Evolutionary conservation across 192 early-diverging fungal species (phyloP).

Genomic region (Nowakowskiella sp.): DNA sequence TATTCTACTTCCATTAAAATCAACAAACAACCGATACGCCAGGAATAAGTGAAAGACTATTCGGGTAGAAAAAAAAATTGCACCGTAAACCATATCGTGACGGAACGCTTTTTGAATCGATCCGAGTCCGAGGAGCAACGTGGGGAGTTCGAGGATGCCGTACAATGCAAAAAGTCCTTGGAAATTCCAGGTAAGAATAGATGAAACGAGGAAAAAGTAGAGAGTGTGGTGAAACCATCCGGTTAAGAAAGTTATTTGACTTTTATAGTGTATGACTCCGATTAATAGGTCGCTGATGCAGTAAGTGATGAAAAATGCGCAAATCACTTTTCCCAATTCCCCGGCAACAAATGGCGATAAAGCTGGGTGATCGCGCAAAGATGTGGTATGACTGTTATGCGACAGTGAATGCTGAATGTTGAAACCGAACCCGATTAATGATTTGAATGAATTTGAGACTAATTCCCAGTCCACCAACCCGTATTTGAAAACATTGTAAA

Average conservation of each 20-base stretch:
- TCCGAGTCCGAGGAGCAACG: conserved; percentile 47
- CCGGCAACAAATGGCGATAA: too few species aligned
- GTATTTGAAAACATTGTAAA: conserved; percentile 9
- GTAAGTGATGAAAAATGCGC: conserved; percentile 48
- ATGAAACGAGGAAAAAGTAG: conserved; percentile 35
- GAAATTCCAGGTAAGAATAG: conserved; percentile 39
- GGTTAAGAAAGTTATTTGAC: conserved; percentile 40
- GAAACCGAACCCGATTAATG: too few species aligned
- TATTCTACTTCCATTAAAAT: conserved; percentile 3
- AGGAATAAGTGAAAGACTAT: conserved; percentile 44
- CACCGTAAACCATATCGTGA: conserved; percentile 44
- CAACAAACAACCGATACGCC: conserved; percentile 24
- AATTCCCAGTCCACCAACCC: too few species aligned
- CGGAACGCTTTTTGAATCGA: conserved; percentile 36
- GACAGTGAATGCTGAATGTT: too few species aligned
- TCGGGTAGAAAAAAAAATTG: conserved; percentile 44
- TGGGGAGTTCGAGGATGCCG: conserved; percentile 52
- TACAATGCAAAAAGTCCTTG: conserved; percentile 34
- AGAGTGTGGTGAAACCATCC: conserved; percentile 59
- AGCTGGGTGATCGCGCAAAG: conserved; percentile 9
- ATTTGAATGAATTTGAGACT: too few species aligned
- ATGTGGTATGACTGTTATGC: conserved; percentile 16
- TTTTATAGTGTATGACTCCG: conserved; percentile 44
- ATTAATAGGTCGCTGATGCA: conserved; percentile 45
- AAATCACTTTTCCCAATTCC: conserved; percentile 25